Conservation (phyloP, 2,329 filamentous ascomycete species). For the Fusarium mangiferae region DNA sequence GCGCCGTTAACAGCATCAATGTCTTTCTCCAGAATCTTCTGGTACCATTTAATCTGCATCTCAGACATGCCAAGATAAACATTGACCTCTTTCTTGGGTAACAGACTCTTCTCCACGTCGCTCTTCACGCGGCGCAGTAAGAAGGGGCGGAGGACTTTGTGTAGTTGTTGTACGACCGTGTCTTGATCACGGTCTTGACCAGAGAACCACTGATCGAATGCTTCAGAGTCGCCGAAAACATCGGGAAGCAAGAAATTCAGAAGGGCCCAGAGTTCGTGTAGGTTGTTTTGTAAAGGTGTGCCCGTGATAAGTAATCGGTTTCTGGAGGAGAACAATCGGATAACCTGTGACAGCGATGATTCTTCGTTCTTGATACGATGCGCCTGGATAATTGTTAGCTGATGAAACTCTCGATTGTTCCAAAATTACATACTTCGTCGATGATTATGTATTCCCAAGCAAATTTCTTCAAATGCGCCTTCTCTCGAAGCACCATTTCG, state of each 20-base stretch:
- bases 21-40: slow-evolving; percentile 98
- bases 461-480: slow-evolving; percentile 94
- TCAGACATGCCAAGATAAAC: slow-evolving; percentile 98
- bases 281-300: slow-evolving; percentile 95
- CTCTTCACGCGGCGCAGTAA: slow-evolving; percentile 94
- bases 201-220: slow-evolving; percentile 98
- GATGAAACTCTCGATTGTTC: background rate
- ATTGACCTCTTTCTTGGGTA: slow-evolving; percentile 98
- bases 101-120: slow-evolving; percentile 96
- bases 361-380: slow-evolving; percentile 99
- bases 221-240: slow-evolving; percentile 95
- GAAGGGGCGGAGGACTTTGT: slow-evolving; percentile 92
- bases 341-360: slow-evolving; percentile 95
- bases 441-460: slow-evolving; percentile 99
- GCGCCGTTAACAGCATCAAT: slow-evolving; percentile 99
- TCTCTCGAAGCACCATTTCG: slow-evolving; percentile 97
- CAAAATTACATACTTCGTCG: slow-evolving; percentile 70
- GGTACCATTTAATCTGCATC: slow-evolving; percentile 99
- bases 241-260: slow-evolving; percentile 98
- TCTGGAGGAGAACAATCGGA: slow-evolving; percentile 93
- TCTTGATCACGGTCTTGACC: slow-evolving; percentile 91
- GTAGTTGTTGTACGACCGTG: slow-evolving; percentile 93
- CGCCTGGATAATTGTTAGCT: slow-evolving; percentile 55
- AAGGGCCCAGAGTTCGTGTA: slow-evolving; percentile 97
- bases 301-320: slow-evolving; percentile 96